Conservation (phyloP, 2,329 filamentous ascomycete genomes). For the Hymenotorrendiella dingleyae region DNA sequence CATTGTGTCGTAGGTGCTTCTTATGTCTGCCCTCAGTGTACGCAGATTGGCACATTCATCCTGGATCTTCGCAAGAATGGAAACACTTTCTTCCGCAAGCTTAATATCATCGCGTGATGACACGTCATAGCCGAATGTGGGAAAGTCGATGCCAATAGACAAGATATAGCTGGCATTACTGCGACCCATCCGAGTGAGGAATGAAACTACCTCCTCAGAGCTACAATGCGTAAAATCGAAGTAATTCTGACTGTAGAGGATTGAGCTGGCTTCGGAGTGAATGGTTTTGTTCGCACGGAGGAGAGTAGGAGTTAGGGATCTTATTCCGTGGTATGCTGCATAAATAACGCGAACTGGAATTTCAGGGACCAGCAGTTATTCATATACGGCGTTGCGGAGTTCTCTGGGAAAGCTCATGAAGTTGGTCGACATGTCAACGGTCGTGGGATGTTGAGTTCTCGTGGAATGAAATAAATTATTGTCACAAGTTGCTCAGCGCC, state of each 20-base stretch:
- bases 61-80: constrained; percentile 16
- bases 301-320: constrained; percentile 12
- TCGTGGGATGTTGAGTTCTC: too few species aligned
- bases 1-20: constrained; percentile 4
- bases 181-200: constrained; percentile 19
- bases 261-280: constrained; percentile 18
- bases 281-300: constrained; percentile 17
- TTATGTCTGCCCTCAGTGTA: constrained; percentile 11
- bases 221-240: constrained; percentile 16
- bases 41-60: constrained; percentile 15
- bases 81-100: constrained; percentile 6
- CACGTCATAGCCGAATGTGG: constrained; percentile 10
- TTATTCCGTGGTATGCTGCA: too few species aligned
- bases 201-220: constrained; percentile 9
- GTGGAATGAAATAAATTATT: too few species aligned
- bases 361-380: too few species aligned
- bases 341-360: too few species aligned
- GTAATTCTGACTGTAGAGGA: constrained; percentile 20
- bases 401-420: too few species aligned
- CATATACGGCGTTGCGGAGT: too few species aligned
- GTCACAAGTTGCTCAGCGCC: too few species aligned
- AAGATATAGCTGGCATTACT: constrained; percentile 19
- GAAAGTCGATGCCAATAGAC: constrained; percentile 16
- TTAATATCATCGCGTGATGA: constrained; percentile 3
- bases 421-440: too few species aligned